These are phyloP conservation scores for Trichosporon asahii DNA, from an alignment of 1,284 basidiomycete species.

Conservation along the genomic window DNA sequence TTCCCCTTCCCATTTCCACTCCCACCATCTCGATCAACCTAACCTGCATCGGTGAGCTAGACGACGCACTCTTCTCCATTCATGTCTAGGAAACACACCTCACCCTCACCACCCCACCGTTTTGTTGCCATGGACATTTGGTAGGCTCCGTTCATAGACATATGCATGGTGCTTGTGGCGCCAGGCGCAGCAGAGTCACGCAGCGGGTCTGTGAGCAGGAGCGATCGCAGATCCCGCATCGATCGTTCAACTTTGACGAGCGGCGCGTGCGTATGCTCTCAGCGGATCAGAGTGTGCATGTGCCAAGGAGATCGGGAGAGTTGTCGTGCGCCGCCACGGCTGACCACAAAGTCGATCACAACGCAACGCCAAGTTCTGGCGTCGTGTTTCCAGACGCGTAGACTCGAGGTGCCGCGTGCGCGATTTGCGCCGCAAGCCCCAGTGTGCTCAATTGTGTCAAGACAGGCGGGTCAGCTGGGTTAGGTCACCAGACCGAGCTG, in stretches of 20 bases:
- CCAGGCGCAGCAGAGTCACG: neutral
- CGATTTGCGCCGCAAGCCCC: neutral
- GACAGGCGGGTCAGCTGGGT: too few relatives aligned
- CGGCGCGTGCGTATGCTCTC: neutral
- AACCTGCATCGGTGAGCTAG: slow-evolving; percentile 2
- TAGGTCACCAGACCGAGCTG: neutral
- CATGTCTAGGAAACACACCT: slow-evolving; percentile 1
- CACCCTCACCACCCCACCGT: neutral
- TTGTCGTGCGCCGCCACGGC: neutral
- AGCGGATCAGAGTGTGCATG: neutral
- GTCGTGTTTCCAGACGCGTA: neutral
- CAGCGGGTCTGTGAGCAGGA: neutral
- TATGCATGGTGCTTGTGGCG: slow-evolving; percentile 9
- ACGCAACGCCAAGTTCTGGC: neutral
- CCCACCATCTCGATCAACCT: neutral
- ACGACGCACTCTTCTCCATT: neutral
- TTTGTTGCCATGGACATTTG: slow-evolving; percentile 5
- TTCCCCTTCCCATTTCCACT: neutral
- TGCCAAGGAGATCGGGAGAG: too few relatives aligned
- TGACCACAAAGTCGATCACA: too few relatives aligned
- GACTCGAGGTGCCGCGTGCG: too few relatives aligned
- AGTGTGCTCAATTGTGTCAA: neutral
- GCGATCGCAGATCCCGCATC: neutral
- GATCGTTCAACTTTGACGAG: too few relatives aligned
- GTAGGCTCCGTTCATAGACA: slow-evolving; percentile 8